Evolutionary conservation across 768 basidiomycete genomes (phyloP).

Genomic region (Tulasnella sp.): DNA sequence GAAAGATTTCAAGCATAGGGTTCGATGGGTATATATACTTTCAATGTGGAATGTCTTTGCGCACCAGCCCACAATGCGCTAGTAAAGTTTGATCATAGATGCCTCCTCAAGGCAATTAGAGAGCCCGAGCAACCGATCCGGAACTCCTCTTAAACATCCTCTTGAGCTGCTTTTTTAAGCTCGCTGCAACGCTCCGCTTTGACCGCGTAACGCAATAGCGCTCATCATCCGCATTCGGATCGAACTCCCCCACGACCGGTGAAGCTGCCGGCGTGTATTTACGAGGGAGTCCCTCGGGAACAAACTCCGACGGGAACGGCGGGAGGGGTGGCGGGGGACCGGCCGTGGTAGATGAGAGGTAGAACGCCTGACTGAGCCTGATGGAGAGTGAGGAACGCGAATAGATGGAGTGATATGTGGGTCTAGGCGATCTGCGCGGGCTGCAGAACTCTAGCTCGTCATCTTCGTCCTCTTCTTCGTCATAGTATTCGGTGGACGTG

Average conservation of each 20-base stretch:
- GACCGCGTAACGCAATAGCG: background rate
- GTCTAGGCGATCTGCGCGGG: background rate
- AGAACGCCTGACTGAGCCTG: background rate
- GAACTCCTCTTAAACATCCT: background rate
- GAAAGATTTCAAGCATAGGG: background rate
- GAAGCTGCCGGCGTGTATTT: background rate
- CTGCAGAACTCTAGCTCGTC: background rate
- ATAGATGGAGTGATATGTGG: background rate
- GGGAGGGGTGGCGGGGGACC: background rate
- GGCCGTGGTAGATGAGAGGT: background rate
- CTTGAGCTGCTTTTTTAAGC: background rate
- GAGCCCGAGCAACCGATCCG: background rate
- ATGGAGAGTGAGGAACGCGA: background rate
- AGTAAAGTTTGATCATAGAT: background rate
- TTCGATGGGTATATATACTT: background rate
- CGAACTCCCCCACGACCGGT: background rate
- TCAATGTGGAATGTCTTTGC: background rate
- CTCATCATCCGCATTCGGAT: background rate
- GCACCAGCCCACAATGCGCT: background rate
- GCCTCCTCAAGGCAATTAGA: background rate
- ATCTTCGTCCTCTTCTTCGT: background rate
- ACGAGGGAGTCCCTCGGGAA: background rate
- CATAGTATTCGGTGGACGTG: background rate
- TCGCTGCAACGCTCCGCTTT: background rate
- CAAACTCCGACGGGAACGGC: background rate